Percentiles rank a stretch among this genome's conserved stretches.
phyloP scores from a whole-genome alignment of 208 protist genomes.

The Acanthamoeba polyphaga region DNA sequence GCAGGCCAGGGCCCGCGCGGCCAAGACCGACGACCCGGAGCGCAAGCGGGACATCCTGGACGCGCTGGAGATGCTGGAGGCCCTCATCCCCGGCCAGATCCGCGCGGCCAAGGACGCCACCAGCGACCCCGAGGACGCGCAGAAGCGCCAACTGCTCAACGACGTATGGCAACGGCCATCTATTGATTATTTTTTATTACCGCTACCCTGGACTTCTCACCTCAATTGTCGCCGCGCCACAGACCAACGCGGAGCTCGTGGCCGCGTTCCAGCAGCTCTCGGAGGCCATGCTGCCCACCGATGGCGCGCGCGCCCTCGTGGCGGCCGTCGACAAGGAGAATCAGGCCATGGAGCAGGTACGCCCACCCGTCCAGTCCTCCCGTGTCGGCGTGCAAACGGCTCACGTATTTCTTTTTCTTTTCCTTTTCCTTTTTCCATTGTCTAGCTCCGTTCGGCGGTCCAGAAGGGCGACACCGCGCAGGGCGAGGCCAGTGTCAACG shows the following conservation, averaged over 20 bases:
- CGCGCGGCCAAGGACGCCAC: constrained; percentile 35
- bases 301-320: not conserved
- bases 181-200: not conserved
- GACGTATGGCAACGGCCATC: not conserved
- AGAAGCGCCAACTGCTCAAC: constrained; percentile 40
- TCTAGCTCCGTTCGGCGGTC: not conserved
- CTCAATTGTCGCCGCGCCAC: not conserved
- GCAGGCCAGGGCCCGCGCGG: constrained; percentile 32
- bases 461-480: not conserved
- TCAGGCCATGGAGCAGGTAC: not conserved
- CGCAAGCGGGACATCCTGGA: not conserved
- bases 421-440: too few species aligned
- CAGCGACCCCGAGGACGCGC: not conserved
- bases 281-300: not conserved
- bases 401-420: not conserved
- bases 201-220: too few species aligned
- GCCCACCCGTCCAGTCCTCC: too few species aligned
- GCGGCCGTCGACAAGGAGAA: constrained; percentile 23
- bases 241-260: constrained; percentile 18
- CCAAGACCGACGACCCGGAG: constrained; percentile 22
- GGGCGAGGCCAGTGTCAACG: not conserved
- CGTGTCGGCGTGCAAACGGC: not conserved
- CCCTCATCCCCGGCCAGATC: constrained; percentile 32
- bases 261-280: not conserved
- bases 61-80: constrained; percentile 43